Conservation (phyloP, 1,139 yeast species). For the Meyerozyma guilliermondii region DNA sequence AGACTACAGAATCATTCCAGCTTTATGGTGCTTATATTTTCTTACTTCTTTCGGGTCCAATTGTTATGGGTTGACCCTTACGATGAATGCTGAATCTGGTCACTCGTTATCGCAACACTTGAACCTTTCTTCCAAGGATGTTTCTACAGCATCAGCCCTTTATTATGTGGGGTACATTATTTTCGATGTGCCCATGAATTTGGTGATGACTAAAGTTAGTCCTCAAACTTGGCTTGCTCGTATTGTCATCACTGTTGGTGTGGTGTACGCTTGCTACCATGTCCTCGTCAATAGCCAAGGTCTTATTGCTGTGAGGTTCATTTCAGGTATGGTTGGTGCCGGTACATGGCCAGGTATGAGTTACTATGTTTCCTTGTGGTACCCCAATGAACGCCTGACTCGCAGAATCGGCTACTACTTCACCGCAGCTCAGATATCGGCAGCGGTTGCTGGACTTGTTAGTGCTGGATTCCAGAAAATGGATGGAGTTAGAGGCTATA, state of each 20-base stretch:
- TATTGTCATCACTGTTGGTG: slow-evolving; percentile 70
- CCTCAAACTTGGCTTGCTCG: slow-evolving; percentile 86
- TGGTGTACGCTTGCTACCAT: slow-evolving; percentile 70
- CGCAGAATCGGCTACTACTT: slow-evolving; percentile 82
- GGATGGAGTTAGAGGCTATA: slow-evolving; percentile 63
- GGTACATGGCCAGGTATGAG: slow-evolving; percentile 96
- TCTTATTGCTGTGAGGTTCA: slow-evolving; percentile 64
- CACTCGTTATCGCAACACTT: slow-evolving; percentile 60
- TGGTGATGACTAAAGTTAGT: slow-evolving; percentile 74
- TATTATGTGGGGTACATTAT: slow-evolving; percentile 79
- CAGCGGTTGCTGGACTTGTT: slow-evolving; percentile 81
- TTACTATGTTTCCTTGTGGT: slow-evolving; percentile 80
- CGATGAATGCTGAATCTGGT: slow-evolving; percentile 65
- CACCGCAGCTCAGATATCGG: slow-evolving; percentile 86
- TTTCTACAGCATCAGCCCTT: slow-evolving; percentile 74
- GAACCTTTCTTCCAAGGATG: slow-evolving; percentile 48
- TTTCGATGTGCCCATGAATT: slow-evolving; percentile 85
- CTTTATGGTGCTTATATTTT: slow-evolving; percentile 76
- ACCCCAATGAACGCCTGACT: slow-evolving; percentile 74
- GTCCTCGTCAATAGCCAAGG: slow-evolving; percentile 53
- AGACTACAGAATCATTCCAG: slow-evolving; percentile 73
- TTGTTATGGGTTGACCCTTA: slow-evolving; percentile 74
- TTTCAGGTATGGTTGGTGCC: slow-evolving; percentile 79
- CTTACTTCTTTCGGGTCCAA: slow-evolving; percentile 74
- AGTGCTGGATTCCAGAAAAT: slow-evolving; percentile 84